Evolutionary conservation across 441 rosid species (phyloP), one percentile per base, ranked within the genome.

Genomic region (Hura crepitans): DNA sequence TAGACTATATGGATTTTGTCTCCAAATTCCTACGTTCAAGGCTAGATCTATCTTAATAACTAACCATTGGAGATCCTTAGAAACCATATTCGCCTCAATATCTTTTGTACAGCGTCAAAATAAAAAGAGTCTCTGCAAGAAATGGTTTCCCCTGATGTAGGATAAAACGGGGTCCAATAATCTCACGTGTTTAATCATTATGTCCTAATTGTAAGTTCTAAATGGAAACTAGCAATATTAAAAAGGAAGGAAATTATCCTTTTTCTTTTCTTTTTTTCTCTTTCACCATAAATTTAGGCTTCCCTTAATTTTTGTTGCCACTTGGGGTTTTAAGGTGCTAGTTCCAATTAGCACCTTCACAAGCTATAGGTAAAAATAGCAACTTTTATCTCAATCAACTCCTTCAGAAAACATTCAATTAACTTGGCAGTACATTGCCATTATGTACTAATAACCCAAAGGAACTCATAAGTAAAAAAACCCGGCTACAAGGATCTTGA

Each of bases 121-220:
- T 22, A 39, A 11, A 62, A 20, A 9, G 49, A 42, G 20, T n/a
- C 15, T n/a, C 35, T 9, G 18, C 42, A 31, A 58, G 43, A 15
- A 17, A 58, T 2, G 23, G 27, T 1, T 51, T n/a, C 11, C 63
- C 62, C 63, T n/a, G 18, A 18, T 18, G 13, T 59, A 31, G 42
- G 20, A 28, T 14, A 14, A 17, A 58, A 58, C 35, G 30, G 42
- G 42, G 42, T n/a, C 22, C 3, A 14, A 27, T 1, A 35, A 35
- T 17, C 15, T 60, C 6, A 3, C 11, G 13, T n/a, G 20, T 61
- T 15, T n/a, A 12, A n/a, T 35, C 49, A 37, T 9, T 37, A 37
- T 61, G 65, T 37, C 65, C 30, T 37, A 61, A 61, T 18, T 25
- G 65, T 61, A 37, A 37, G 49, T 49, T 25, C 25, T 20, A 37